Base-by-base conservation (phyloP, 2,329 filamentous ascomycete species). In the Talaromyces pinophilus region DNA sequence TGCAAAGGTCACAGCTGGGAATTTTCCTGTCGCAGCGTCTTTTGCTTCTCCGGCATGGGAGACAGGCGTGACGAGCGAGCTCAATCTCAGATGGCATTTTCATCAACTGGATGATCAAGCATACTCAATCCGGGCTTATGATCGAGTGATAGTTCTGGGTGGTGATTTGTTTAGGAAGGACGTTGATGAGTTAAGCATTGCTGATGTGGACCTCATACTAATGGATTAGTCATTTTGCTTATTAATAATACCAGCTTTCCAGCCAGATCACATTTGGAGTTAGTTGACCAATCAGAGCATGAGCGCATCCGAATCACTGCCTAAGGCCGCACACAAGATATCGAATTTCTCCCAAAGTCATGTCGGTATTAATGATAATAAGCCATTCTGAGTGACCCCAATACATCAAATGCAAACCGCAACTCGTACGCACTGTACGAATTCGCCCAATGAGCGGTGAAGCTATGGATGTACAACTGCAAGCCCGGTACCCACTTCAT, bases 361-460 rank as follows among this genome's bases (percentile, higher is more conserved):
- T 33, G 30, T 33, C 30, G 30, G 10, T 33, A 33, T 33, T 33
- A 33, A 33, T 55, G 28, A 54, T n/a, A 15, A 6, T n/a, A 11
- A 30, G 52, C 2, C 17, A 6, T 19, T 13, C 17, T 13, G 11
- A 15, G 28, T 57, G 52, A 57, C 50, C 5, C 33, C 7, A n/a
- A 38, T 55, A 28, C 50, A 55, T 17, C 19, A 30, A 48, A 50
- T 30, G 6, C 48, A 52, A 50, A 28, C 22, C 2, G 5, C 44
- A 48, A 19, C 35, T 42, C 38, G 15, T 17, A n/a, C 48, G 15
- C 15, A 22, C n/a, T 40, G 33, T 33, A 54, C 15, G 19, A 19
- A 30, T 13, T 46, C 38, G 22, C 38, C 57, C 57, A 60, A 60
- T 60, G 57, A 46, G 57, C 57, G 57, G 57, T 60, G 57, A 28